Base-by-base conservation (phyloP, 1,284 basidiomycete species). In the Tremellales sp. region DNA sequence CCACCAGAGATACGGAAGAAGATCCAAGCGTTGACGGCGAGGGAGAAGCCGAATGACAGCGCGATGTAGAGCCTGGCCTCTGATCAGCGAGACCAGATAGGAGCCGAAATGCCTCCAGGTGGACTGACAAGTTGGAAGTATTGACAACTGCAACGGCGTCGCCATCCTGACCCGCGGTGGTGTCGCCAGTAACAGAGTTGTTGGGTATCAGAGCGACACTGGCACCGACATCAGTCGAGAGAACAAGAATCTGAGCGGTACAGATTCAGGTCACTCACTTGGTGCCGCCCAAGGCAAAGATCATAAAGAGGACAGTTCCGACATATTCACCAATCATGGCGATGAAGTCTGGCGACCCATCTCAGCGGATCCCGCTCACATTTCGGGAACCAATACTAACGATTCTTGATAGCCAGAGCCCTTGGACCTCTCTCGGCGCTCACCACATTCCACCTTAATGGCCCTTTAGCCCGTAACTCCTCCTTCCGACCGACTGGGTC, bases 321-420 rank as follows among this genome's bases (percentile, higher is more conserved):
- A 76, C 72, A 43, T 72, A 77, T 57, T 78, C 77, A 48, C 76
- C 75, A 8, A 76, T 53, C 54, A 74, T 72, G 19, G 76, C 76
- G 45, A 76, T 67, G 25, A 70, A 49, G 48, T 75, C 68, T 70
- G 55, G 10, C n/a, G n/a, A n/a, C n/a, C 22, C 24, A 13, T 22
- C 17, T 42, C 45, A 41, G 36, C 27, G 1, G n/a, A 25, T 52
- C 40, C 36, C 37, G 7, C 1, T 7, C 25, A 26, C 7, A 23
- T 15, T 17, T 37, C 26, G 37, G 29, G 31, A 33, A 23, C 21
- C 26, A 23, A 21, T 11, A 55, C 64, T 53, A 19, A 66, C 64
- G 64, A 42, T 68, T 68, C 53, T 68, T 68, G 35, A 68, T 40
- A 10, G 64, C 64, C 33, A 68, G 49, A 2, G 45, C 39, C 10